Base-by-base conservation (phyloP, 2,329 filamentous ascomycete species). In the Lizonia empirigonia region DNA sequence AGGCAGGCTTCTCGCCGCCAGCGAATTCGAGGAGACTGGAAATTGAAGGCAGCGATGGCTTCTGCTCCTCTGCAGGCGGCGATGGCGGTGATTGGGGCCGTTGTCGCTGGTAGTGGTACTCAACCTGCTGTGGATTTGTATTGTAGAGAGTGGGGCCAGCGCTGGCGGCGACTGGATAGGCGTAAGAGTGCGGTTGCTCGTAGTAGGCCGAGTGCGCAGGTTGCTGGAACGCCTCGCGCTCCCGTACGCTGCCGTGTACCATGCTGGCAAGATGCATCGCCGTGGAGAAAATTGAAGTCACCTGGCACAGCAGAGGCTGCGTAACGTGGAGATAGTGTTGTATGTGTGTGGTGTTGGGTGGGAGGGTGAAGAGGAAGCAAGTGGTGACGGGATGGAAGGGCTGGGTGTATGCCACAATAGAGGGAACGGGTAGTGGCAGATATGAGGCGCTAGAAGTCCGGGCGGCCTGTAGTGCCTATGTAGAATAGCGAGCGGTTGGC, bases 1-100 rank as follows among this genome's bases (percentile, higher is more conserved):
- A 73, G 72, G 69, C 79, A 74, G 67, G 79, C 75, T 76, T 86
- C 78, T 72, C 86, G 63, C 85, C 85, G 74, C 94, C 90, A 6
- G 91, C 90, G 66, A 93, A 83, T 56, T 89, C 88, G 42, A 97
- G 81, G 50, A 97, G 82, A 73, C 91, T 93, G 29, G 91, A 96
- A 73, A 97, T 97, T 30, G 93, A 96, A 16, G 93, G 93, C 50
- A 97, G 79, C 41, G 91, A 96, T 68, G 89, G 94, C 76, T 88
- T 92, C 61, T 85, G 78, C 67, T 91, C 88, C 65, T 91, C 88
- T 71, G 89, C 85, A 34, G 88, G 87, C 55, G 88, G 88, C 61
- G 88, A 91, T 24, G 88, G 88, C 46, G 87, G 88, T 42, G 85
- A 82, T 66, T 85, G 83, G 39, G 84, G 83, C 22, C 65, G 67